phyloP scores from a whole-genome alignment of 1,139 yeast species.

The Kodamaea alishanica region DNA sequence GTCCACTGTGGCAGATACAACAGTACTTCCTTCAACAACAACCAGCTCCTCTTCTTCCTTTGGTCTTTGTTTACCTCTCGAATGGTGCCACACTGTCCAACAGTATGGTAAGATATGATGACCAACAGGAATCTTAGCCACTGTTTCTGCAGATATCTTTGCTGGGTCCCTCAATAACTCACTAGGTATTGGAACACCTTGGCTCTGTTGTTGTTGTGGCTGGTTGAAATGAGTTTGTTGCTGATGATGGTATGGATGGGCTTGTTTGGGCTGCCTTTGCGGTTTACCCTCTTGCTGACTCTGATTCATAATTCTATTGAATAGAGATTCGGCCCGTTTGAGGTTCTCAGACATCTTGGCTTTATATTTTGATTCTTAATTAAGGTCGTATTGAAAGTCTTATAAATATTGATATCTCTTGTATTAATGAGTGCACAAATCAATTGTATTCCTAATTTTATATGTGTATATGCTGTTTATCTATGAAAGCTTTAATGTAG shows the following conservation, averaged over 20 bases:
- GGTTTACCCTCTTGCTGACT: conserved; percentile 8
- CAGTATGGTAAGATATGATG: conserved; percentile 46
- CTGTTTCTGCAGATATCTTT: conserved; percentile 32
- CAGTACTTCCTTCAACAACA: conserved; percentile 4
- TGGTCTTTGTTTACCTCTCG: conserved; percentile 27
- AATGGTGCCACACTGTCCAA: conserved; percentile 51
- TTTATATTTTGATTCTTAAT: too few species aligned
- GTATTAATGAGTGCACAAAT: too few species aligned
- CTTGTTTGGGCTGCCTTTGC: neutral
- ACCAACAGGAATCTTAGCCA: conserved; percentile 24
- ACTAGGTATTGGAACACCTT: conserved; percentile 8
- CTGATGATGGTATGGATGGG: conserved; percentile 10
- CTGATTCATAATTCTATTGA: conserved; percentile 48
- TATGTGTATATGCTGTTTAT: too few species aligned
- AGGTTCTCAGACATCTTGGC: conserved; percentile 44
- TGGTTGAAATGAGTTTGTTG: conserved; percentile 7
- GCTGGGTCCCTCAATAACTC: conserved; percentile 32
- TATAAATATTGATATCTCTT: too few species aligned
- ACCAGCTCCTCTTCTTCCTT: conserved; percentile 14
- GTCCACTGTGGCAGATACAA: conserved; percentile 29
- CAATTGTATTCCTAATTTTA: too few species aligned
- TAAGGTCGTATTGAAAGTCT: too few species aligned
- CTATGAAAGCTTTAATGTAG: too few species aligned
- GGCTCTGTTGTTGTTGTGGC: conserved; percentile 5
- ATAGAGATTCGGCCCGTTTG: conserved; percentile 48